Percentiles rank a stretch among this genome's conserved stretches.
Evolutionary conservation across 768 basidiomycete genomes (phyloP).

Genomic region (Tephrocybe sp.): DNA sequence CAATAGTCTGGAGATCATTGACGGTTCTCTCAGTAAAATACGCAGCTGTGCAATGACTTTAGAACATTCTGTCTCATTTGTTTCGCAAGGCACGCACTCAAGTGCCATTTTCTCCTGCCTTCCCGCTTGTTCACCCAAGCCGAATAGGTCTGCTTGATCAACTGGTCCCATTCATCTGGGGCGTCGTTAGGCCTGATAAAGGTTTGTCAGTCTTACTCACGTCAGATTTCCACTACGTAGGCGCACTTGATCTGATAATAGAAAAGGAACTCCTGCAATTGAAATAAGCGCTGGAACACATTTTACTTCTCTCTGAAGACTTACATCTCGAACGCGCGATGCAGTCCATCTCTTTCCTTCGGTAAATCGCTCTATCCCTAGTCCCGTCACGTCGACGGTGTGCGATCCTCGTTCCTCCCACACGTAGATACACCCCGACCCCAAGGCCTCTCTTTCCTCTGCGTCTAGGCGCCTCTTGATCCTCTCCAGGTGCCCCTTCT

Average conservation of each 20-base stretch:
- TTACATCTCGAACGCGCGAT: slow-evolving; percentile 78
- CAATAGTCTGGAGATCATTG: slow-evolving; percentile 69
- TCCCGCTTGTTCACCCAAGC: slow-evolving; percentile 70
- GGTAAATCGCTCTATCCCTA: slow-evolving; percentile 84
- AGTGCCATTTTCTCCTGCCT: slow-evolving; percentile 77
- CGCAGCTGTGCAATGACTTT: slow-evolving; percentile 49
- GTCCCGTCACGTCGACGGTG: slow-evolving; percentile 68
- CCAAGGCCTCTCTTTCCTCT: slow-evolving; percentile 64
- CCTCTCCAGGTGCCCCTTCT: slow-evolving; percentile 62
- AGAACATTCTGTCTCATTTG: slow-evolving; percentile 3
- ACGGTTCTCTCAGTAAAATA: slow-evolving; percentile 81
- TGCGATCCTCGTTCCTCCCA: slow-evolving; percentile 81
- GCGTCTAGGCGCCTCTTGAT: slow-evolving; percentile 78
- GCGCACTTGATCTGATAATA: slow-evolving; percentile 73
- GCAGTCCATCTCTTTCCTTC: slow-evolving; percentile 85
- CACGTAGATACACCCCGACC: slow-evolving; percentile 58
- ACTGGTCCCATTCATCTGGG: slow-evolving; percentile 49
- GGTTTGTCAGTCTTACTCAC: neutral
- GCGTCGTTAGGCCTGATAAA: slow-evolving; percentile 5
- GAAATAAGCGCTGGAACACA: slow-evolving; percentile 8
- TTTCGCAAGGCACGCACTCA: slow-evolving; percentile 52
- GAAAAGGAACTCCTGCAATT: slow-evolving; percentile 73
- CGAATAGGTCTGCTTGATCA: slow-evolving; percentile 85
- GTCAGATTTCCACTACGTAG: too few relatives aligned
- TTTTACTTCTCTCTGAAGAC: slow-evolving; percentile 20